A percentile compares a stretch with the other conserved stretches of the same genome.
Evolutionary conservation across 345 rosid genomes (phyloP).

Genomic region (Acer negundo): DNA sequence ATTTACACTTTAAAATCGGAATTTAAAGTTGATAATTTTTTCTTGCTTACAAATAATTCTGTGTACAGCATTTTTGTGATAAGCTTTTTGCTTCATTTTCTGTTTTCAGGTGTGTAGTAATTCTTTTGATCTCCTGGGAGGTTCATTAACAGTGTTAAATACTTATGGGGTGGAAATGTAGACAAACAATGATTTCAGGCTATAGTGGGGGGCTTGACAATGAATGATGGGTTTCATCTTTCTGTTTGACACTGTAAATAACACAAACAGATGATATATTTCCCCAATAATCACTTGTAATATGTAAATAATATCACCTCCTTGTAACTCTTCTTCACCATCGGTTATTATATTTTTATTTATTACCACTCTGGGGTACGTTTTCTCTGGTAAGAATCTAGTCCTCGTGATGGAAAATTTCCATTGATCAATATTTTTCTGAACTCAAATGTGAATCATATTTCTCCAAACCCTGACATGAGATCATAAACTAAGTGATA

Average conservation of each 20-base stretch:
- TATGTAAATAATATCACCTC: slow-evolving; percentile 41
- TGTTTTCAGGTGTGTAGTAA: slow-evolving; percentile 43
- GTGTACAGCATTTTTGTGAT: neutral
- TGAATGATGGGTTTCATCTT: slow-evolving; percentile 24
- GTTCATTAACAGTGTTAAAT: slow-evolving; percentile 39
- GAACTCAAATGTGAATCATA: neutral
- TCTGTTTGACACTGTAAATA: slow-evolving; percentile 36
- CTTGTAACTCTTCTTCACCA: neutral
- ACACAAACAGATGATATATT: slow-evolving; percentile 12
- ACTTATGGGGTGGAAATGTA: slow-evolving; percentile 33
- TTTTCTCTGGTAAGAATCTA: neutral
- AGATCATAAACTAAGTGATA: neutral
- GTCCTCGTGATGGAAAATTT: neutral
- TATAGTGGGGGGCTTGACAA: slow-evolving; percentile 10
- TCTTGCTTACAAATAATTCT: neutral
- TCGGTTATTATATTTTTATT: neutral
- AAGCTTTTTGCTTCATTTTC: neutral
- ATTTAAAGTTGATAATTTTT: neutral
- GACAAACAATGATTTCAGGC: slow-evolving; percentile 24
- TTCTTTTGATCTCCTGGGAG: slow-evolving; percentile 45
- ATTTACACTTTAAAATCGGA: neutral
- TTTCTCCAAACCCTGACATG: neutral
- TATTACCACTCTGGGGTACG: slow-evolving; percentile 9
- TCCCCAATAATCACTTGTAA: slow-evolving; percentile 23
- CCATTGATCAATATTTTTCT: neutral